Evolutionary conservation across 441 rosid genomes (phyloP), one percentile per base, ranked within the genome.

Genomic region (Metrosideros polymorpha): DNA sequence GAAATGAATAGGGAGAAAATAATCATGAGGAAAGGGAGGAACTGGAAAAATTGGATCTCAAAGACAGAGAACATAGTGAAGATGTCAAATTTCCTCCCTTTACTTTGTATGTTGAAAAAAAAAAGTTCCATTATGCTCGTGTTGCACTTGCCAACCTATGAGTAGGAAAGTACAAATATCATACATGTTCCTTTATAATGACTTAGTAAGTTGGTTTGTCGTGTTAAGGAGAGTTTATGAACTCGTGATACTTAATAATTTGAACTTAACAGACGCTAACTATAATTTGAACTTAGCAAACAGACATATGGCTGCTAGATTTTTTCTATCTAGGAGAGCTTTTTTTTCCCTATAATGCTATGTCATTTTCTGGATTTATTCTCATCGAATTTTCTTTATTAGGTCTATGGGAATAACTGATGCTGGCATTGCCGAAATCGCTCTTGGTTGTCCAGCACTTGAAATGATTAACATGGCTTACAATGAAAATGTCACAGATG

Each of bases 381-480:
- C 47, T 85, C 45, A 55, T 66, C 13, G 27, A 42, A 14, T 59
- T 83, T 59, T 30, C 50, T 43, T 47, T 57, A 6, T 77, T 84
- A 89, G 91, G 86, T 91, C 87, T 12, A 32, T 42, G 12, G 91
- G 87, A 45, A 83, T 88, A 85, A 89, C 88, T 22, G 92, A 88
- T 61, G 84, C 50, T 0, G 90, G 90, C 83, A 91, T 91, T 87
- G 84, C 85, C 17, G 86, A 86, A 50, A 53, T 91, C 45, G 87
- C 87, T 82, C 52, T 35, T 82, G 89, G 91, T 56, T 89, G 92
- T 84, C 89, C 89, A 24, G 83, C 57, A n/a, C 91, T 89, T 51
- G 89, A 89, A 88, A 84, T 86, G 75, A 85, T 88, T 61, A 89
- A 89, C 77, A 83, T 89, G 76, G 85, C 91, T 66, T 89, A 89